Conservation (phyloP, 2,329 filamentous ascomycete species). For the Penicillium sp. region DNA sequence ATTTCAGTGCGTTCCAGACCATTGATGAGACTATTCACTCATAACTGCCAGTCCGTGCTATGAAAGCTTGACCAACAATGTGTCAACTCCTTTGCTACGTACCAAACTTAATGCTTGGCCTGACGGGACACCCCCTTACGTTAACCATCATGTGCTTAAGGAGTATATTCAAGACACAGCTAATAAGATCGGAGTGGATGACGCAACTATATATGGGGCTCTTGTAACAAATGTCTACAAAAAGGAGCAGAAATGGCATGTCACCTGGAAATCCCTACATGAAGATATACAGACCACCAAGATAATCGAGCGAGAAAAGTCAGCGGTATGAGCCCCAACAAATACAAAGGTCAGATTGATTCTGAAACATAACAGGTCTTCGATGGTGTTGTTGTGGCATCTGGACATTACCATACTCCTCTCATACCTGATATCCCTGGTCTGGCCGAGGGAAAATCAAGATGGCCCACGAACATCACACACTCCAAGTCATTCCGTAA, state of each 20-base stretch:
- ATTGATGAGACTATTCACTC: not conserved
- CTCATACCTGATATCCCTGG: constrained; percentile 56
- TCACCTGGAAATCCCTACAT: constrained; percentile 54
- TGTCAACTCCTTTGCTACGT: constrained; percentile 56
- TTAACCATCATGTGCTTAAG: constrained; percentile 60
- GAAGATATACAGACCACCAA: constrained; percentile 4
- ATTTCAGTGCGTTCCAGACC: no score
- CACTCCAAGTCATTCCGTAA: constrained; percentile 59
- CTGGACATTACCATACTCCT: constrained; percentile 59
- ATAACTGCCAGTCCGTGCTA: constrained; percentile 53
- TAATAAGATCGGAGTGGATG: constrained; percentile 53
- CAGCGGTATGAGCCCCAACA: constrained; percentile 2
- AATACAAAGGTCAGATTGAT: no score
- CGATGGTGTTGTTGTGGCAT: constrained; percentile 58
- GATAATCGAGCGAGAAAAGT: constrained; percentile 8
- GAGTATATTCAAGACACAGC: constrained; percentile 67
- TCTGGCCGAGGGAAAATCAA: constrained; percentile 50
- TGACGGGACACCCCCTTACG: constrained; percentile 61
- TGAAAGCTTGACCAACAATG: constrained; percentile 58
- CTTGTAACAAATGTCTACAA: constrained; percentile 61
- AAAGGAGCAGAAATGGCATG: constrained; percentile 52
- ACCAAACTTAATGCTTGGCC: constrained; percentile 61
- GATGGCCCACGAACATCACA: constrained; percentile 50
- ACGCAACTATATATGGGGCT: constrained; percentile 60
- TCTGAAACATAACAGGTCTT: constrained; percentile 37